Percentiles rank a stretch among this genome's conserved stretches.
These are phyloP conservation scores for Starmerella davenportii DNA, from an alignment of 805 yeast species.

Conservation along the genomic window DNA sequence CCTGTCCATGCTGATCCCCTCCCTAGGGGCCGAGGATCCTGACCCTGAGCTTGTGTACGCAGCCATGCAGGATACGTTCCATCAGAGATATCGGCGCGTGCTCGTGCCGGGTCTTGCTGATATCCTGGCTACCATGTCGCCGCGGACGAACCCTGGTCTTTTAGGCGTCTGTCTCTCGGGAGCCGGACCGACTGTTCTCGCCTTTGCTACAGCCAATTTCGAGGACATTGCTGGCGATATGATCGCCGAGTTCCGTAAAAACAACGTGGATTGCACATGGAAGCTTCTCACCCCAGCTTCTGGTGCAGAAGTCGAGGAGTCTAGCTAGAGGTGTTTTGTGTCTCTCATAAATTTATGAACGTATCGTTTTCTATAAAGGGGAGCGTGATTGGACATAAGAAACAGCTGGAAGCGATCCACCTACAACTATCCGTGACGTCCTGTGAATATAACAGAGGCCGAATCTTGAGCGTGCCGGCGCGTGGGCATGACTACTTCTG, in stretches of 20 bases:
- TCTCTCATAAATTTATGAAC: too few relatives aligned
- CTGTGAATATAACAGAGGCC: too few relatives aligned
- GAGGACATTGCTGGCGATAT: conserved; percentile 69
- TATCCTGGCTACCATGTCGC: conserved; percentile 62
- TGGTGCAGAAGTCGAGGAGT: conserved; percentile 33
- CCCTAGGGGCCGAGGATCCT: conserved; percentile 71
- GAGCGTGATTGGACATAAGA: too few relatives aligned
- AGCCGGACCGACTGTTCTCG: conserved; percentile 94
- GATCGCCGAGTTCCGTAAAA: conserved; percentile 45
- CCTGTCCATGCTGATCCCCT: conserved; percentile 78
- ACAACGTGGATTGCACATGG: conserved; percentile 60
- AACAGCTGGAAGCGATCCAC: too few relatives aligned
- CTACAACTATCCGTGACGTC: too few relatives aligned
- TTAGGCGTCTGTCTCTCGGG: conserved; percentile 92
- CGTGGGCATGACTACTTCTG: too few relatives aligned
- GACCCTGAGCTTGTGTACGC: conserved; percentile 69
- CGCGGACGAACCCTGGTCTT: conserved; percentile 64
- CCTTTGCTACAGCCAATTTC: conserved; percentile 76
- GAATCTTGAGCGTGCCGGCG: too few relatives aligned
- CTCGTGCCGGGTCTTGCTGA: conserved; percentile 82
- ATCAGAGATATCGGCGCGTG: conserved; percentile 89
- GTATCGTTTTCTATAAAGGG: too few relatives aligned
- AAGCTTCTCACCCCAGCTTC: conserved; percentile 67
- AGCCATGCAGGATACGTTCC: conserved; percentile 92
- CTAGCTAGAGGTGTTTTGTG: too few relatives aligned